These are phyloP conservation scores for Boletus reticulatus DNA, from an alignment of 768 basidiomycete species.

Conservation along the genomic window DNA sequence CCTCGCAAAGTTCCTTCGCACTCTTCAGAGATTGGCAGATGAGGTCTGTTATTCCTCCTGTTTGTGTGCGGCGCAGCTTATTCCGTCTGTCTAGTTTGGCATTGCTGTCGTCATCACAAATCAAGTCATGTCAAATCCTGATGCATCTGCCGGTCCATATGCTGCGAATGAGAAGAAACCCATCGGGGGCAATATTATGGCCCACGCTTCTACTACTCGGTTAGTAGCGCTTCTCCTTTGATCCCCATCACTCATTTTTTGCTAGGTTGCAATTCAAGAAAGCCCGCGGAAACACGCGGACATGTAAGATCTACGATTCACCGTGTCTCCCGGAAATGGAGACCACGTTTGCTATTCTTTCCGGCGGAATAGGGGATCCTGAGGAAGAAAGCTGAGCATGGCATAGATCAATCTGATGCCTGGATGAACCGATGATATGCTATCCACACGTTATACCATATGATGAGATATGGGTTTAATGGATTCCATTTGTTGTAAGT, in stretches of 20 bases:
- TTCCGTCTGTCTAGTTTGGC: slow-evolving; percentile 65
- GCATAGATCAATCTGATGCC: not conserved
- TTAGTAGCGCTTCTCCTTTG: slow-evolving; percentile 29
- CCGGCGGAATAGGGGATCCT: slow-evolving; percentile 91
- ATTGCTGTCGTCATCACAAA: slow-evolving; percentile 97
- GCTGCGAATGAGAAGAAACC: slow-evolving; percentile 95
- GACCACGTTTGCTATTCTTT: slow-evolving; percentile 90
- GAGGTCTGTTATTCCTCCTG: slow-evolving; percentile 57
- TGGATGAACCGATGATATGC: not conserved
- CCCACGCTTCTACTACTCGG: slow-evolving; percentile 98
- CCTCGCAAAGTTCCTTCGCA: slow-evolving; percentile 92
- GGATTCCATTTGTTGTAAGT: slow-evolving; percentile 11
- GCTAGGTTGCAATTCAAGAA: slow-evolving; percentile 87
- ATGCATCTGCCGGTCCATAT: slow-evolving; percentile 87
- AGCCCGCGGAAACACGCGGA: slow-evolving; percentile 84
- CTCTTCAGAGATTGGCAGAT: slow-evolving; percentile 90
- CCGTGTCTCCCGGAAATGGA: slow-evolving; percentile 97
- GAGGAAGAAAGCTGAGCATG: slow-evolving; percentile 69
- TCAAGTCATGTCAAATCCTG: slow-evolving; percentile 99
- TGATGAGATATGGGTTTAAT: slow-evolving; percentile 1
- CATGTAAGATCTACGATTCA: slow-evolving; percentile 97
- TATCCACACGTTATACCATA: slow-evolving; percentile 4
- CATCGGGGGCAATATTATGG: slow-evolving; percentile 98
- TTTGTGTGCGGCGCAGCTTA: slow-evolving; percentile 2
- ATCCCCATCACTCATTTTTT: slow-evolving; percentile 5